Evolutionary conservation across 1,284 basidiomycete genomes (phyloP), one percentile per base, ranked within the genome.

Genomic region (Trichosporon sp.): DNA sequence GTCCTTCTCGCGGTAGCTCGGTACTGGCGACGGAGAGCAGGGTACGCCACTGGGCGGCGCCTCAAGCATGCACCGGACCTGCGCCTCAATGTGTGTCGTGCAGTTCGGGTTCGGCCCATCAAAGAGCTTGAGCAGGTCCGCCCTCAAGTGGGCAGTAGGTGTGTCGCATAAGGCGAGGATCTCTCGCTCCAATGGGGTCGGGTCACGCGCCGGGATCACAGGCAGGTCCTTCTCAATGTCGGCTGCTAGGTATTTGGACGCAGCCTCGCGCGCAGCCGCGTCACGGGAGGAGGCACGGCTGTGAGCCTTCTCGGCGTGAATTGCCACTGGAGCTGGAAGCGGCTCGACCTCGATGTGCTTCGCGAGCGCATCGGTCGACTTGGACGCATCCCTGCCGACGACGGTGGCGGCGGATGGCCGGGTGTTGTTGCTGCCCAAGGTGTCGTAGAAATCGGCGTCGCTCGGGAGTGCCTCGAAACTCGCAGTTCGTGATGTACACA

Each of bases 141-240:
- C 32, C 5, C 56, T 12, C 11, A 61, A 31, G 31, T 35, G 11
- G 5, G 56, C 16, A 2, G 56, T 14, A 10, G 26, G 26, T 21
- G 12, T 11, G 31, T 11, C 56, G 31, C 56, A 61, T 31, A 61
- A 21, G 10, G 31, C 32, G 1, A 61, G 26, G 56, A 61, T 61
- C 5, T 16, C 31, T 12, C 56, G 56, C 32, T 61, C 56, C 11
- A 31, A 11, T 5, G 26, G 56, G 14, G 56, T 61, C 14, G 56
- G 56, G 56, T 61, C 32, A 11, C 56, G 26, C 4, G 56, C 31
- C 32, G 59, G 59, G 31, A 63, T 32, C 32, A 37, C 16, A 10
- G 59, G 59, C 32, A 63, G 59, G 14, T 35, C 59, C 16, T 63
- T 63, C 59, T 63, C 59, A 2, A n/a, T 37, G 31, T 63, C 59